phyloP scores from a whole-genome alignment of 257 asterid species.

The Petunia axillaris region DNA sequence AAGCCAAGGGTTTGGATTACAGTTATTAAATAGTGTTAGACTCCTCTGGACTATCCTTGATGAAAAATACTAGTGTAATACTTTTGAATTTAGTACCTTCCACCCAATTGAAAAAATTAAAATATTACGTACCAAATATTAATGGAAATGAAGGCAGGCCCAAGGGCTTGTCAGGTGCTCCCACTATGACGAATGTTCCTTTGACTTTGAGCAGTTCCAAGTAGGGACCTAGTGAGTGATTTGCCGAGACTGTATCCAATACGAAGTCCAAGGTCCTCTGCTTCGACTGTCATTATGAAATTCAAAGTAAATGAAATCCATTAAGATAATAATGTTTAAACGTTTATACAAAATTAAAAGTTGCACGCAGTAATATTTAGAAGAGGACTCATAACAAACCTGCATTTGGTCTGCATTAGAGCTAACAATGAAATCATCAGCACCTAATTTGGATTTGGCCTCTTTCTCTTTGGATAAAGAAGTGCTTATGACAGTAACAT shows the following conservation, averaged over 20 bases:
- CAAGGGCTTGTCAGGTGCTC: conserved; percentile 83
- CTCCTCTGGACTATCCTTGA: no score
- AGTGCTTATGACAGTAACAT: conserved; percentile 80
- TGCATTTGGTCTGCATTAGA: conserved; percentile 61
- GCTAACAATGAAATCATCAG: conserved; percentile 78
- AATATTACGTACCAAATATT: conserved; percentile 54
- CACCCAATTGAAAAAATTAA: background rate
- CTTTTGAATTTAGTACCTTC: background rate
- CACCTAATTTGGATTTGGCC: conserved; percentile 66
- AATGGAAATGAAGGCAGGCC: conserved; percentile 79
- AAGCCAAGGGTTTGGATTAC: no score
- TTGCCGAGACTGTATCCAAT: conserved; percentile 71
- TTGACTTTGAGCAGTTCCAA: conserved; percentile 71
- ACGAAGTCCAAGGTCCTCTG: conserved; percentile 68
- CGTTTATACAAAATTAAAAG: background rate
- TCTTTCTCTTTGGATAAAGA: conserved; percentile 84
- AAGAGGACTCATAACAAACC: conserved; percentile 37
- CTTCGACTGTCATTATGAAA: conserved; percentile 43
- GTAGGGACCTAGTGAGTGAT: conserved; percentile 73
- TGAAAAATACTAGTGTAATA: no score
- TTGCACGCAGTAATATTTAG: no score
- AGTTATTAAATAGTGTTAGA: no score
- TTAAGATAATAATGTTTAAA: background rate
- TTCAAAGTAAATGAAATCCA: background rate
- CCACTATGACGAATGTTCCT: conserved; percentile 75